phyloP scores from a whole-genome alignment of 805 yeast genomes.

The Suhomyces vadensis region DNA sequence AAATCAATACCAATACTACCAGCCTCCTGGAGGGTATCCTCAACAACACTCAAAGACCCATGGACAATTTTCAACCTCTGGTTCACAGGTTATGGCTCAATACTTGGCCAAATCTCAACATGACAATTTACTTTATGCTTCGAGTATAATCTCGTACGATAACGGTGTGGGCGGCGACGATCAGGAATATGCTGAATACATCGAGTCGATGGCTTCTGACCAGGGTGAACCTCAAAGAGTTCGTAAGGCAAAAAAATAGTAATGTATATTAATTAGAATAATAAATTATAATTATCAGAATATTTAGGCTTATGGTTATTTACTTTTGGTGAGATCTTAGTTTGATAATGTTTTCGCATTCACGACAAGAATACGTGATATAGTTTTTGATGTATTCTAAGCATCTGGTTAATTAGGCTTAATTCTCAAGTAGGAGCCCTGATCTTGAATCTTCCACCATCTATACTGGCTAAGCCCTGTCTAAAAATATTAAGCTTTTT shows the following conservation, averaged over 20 bases:
- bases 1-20: conserved; percentile 5
- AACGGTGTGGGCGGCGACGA: conserved; percentile 15
- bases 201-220: neutral
- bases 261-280: neutral
- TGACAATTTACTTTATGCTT: conserved; percentile 52
- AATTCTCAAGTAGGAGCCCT: too few relatives aligned
- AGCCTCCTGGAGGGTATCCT: conserved; percentile 6
- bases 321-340: too few relatives aligned
- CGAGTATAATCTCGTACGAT: conserved; percentile 23
- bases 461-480: too few relatives aligned
- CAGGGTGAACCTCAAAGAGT: neutral
- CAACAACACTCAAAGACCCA: conserved; percentile 8
- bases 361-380: too few relatives aligned
- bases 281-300: too few relatives aligned
- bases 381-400: too few relatives aligned
- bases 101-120: conserved; percentile 73
- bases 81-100: conserved; percentile 77
- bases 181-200: neutral
- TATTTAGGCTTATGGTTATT: too few relatives aligned
- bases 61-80: conserved; percentile 35
- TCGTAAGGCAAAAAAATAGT: neutral
- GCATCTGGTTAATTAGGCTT: too few relatives aligned
- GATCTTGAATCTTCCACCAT: too few relatives aligned
- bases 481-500: too few relatives aligned
- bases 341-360: too few relatives aligned